Evolutionary conservation across 108 stramenopile genomes (phyloP), one percentile per base, ranked within the genome.

Genomic region (Cyclotella kingstonii): DNA sequence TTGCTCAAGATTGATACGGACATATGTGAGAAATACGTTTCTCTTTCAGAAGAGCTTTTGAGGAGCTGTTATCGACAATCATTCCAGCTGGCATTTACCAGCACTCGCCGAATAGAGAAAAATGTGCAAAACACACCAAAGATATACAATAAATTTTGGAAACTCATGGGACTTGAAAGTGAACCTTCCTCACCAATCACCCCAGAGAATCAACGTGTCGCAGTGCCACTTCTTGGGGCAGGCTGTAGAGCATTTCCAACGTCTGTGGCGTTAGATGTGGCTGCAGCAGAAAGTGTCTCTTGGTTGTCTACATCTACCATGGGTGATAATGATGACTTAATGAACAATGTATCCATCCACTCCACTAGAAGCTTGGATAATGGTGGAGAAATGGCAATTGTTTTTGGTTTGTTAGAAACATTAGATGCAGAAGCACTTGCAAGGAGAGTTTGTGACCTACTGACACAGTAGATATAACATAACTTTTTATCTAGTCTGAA

Each of bases 191-290:
- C 26, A 27, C 28, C 29, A 35, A n/a, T 7, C 41, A 15, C 25
- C 42, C 33, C 31, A 23, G 40, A 39, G 9, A 46, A 34, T 29
- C 53, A 14, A 27, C 56, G 81, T 35, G 66, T 90, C n/a, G 85
- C 85, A 7, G 41, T 59, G 27, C 85, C 85, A 9, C 55, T 90
- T 25, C 48, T 90, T 17, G 89, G 89, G 17, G 84, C 85, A 17
- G 89, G 89, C 18, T 83, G 82, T 22, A 40, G 85, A 45, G 89
- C 82, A 36, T 90, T 87, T 75, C 84, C 84, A 12, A 42, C 56
- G 9, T 56, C 70, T 22, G 54, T 69, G 11, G 88, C 88, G 7
- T 63, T 84, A 18, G 51, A 61, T 15, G 77, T 78, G 39, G 83
- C 82, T n/a, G 80, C 70, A 2, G 0, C 19, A 34, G 72, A 68